Evolutionary conservation across 257 asterid species (phyloP), one percentile per base, ranked within the genome.

Genomic region (Echium plantagineum): DNA sequence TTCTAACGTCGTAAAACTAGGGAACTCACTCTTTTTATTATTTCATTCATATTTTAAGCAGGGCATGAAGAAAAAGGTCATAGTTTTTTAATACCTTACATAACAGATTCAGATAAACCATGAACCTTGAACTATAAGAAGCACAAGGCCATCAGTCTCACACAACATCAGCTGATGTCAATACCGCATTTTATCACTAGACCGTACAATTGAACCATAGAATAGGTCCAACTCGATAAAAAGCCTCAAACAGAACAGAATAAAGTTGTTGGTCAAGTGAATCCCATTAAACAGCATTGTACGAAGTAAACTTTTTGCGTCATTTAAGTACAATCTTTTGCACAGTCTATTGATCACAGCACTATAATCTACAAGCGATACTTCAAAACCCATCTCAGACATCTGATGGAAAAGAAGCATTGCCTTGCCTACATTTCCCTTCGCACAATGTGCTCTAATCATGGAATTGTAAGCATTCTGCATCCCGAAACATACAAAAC

Each of bases 341-440:
- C 95, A 83, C 63, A 90, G 70, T 69, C 97, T 81, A 78, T 90
- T 87, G 60, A 85, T 78, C 22, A 87, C 85, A 55, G 96, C 90
- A 75, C 87, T 80, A 67, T 84, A 90, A 78, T 90, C 96, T 64
- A 61, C 81, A 55, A 90, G 47, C 9, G 90, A 81, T 66, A 74
- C 66, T 49, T 83, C 86, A 69, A 73, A 79, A 24, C 94, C 97
- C 65, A 24, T 56, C 28, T 77, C 86, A 30, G 64, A 74, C 93
- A 86, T 81, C 58, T 75, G 70, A 70, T 31, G 60, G 67, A 90
- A 90, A 61, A 86, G 85, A n/a, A 61, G 38, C 73, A 63, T 71
- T 38, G 87, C 94, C 75, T 66, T 80, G 54, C 31, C 63, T 59
- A 52, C 81, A 73, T 79, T 75, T 59, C 97, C 97, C 76, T 84